Evolutionary conservation across 192 early-diverging fungal species (phyloP).

Genomic region (Backusella circina): DNA sequence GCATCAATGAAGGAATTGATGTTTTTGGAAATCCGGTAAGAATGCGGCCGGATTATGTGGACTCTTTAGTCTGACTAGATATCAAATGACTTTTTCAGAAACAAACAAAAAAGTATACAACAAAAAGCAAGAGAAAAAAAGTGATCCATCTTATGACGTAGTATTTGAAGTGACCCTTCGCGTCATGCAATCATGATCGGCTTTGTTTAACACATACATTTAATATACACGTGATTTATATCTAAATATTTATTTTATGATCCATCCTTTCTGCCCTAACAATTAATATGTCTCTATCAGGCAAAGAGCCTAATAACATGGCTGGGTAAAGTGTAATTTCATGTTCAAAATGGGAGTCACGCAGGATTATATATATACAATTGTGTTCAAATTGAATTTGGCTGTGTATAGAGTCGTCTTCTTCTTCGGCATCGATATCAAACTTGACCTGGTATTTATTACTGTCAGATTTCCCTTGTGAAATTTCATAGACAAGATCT

Average conservation of each 20-base stretch:
- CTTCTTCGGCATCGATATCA: conserved; percentile 15
- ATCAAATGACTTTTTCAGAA: conserved; percentile 7
- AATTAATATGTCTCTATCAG: conserved; percentile 23
- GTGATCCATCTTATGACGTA: not conserved
- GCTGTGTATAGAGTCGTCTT: not conserved
- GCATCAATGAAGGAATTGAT: not conserved
- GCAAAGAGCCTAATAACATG: conserved; percentile 13
- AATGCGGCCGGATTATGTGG: not conserved
- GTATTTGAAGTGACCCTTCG: not conserved
- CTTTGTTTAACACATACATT: conserved; percentile 1
- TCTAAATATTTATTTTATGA: conserved; percentile 18
- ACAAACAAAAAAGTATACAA: not conserved
- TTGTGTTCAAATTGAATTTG: conserved; percentile 7
- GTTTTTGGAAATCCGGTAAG: not conserved
- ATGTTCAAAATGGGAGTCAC: conserved; percentile 15
- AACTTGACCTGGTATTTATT: not conserved
- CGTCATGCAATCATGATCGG: conserved; percentile 8
- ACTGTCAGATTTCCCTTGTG: not conserved
- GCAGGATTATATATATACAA: conserved; percentile 2
- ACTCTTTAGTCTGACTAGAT: not conserved
- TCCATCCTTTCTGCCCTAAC: conserved; percentile 11
- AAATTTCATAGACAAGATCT: not conserved
- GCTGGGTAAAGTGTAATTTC: conserved; percentile 17
- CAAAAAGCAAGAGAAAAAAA: not conserved
- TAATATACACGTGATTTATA: conserved; percentile 5